Evolutionary conservation across 2,329 filamentous ascomycete species (phyloP).

Genomic region (Laburnicola sp.): DNA sequence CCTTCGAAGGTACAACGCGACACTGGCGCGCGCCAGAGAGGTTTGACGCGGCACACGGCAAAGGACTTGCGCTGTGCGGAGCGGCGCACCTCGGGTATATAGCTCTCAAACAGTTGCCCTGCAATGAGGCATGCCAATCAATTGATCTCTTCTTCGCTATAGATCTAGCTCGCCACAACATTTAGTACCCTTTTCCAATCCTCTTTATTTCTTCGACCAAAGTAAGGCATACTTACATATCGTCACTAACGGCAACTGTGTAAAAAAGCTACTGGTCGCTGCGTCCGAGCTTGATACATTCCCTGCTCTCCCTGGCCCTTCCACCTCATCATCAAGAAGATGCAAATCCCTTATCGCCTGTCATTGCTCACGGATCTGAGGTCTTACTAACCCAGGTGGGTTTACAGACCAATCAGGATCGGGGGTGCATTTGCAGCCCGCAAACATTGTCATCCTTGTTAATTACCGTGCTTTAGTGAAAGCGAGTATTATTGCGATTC

Average conservation of each 20-base stretch:
- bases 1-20: no score
- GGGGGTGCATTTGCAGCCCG: constrained; percentile 3
- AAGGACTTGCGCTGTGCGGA: no score
- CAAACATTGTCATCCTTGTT: constrained; percentile 1
- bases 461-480: constrained; percentile 1
- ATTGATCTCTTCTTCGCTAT: not conserved
- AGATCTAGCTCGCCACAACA: not conserved
- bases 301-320: not conserved
- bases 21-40: no score
- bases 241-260: not conserved
- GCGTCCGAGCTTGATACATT: constrained; percentile 7
- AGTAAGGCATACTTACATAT: constrained; percentile 1
- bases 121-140: no score
- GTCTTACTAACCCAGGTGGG: constrained; percentile 1
- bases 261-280: not conserved
- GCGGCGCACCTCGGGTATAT: no score
- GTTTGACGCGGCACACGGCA: no score
- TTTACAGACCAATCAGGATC: constrained; percentile 1
- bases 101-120: no score
- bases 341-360: not conserved
- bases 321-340: not conserved
- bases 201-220: constrained; percentile 1
- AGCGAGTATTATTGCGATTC: constrained; percentile 2
- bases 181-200: not conserved
- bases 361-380: not conserved